phyloP scores from a whole-genome alignment of 73 alveolate genomes.

The Effrenium voratum region DNA sequence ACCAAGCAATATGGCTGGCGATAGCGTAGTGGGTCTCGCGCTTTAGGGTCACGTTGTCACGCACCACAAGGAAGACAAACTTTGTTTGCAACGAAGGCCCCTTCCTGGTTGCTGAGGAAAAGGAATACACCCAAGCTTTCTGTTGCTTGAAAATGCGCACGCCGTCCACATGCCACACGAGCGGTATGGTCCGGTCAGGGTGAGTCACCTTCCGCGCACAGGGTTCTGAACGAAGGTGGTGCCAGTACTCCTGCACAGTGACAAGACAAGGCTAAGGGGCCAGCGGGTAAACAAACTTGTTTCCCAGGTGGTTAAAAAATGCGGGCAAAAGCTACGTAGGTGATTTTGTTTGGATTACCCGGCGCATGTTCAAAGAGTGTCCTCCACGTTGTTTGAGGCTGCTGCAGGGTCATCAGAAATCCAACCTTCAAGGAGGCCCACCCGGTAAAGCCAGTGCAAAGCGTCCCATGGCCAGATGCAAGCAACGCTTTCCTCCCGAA shows the following conservation, averaged over 20 bases:
- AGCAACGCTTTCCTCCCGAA: too few relatives aligned
- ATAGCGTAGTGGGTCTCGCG: not conserved
- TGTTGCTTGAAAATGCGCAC: not conserved
- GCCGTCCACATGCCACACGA: not conserved
- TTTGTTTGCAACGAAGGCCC: not conserved
- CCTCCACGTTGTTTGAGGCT: not conserved
- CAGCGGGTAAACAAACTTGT: too few relatives aligned
- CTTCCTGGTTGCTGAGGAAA: not conserved
- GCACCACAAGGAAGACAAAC: not conserved
- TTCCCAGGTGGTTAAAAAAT: too few relatives aligned
- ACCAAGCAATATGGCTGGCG: not conserved
- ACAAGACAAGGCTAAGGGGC: not conserved
- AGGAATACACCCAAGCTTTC: not conserved
- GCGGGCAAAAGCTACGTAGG: not conserved
- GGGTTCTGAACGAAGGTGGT: not conserved
- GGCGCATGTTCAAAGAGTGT: not conserved
- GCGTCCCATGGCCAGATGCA: slow-evolving; percentile 19
- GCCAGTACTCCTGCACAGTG: not conserved
- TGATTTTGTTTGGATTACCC: not conserved
- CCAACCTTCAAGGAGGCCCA: not conserved
- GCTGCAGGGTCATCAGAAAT: not conserved
- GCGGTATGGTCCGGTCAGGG: not conserved
- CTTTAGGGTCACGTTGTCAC: not conserved
- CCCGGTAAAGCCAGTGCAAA: not conserved
- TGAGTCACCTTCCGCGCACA: not conserved